phyloP scores from a whole-genome alignment of 2,329 filamentous ascomycete genomes.

The Fusarium verrucosum region DNA sequence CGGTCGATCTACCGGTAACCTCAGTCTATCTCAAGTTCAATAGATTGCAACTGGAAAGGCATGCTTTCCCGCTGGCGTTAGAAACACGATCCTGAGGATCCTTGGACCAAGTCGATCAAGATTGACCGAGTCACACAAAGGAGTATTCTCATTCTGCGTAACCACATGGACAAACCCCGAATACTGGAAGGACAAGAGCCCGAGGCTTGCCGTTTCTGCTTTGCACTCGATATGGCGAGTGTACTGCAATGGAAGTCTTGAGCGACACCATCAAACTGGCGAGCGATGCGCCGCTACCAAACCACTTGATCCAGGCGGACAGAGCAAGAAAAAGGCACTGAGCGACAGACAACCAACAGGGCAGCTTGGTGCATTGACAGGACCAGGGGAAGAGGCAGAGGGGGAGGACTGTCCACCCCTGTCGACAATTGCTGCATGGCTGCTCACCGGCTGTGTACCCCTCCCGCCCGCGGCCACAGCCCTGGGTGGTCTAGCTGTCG shows the following conservation, averaged over 20 bases:
- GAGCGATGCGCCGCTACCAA: neutral
- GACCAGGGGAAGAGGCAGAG: slow-evolving; percentile 23
- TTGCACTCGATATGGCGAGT: slow-evolving; percentile 1
- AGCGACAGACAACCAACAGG: neutral
- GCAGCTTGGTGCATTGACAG: slow-evolving; percentile 29
- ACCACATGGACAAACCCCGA: slow-evolving; percentile 3
- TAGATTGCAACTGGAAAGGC: neutral
- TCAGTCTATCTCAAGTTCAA: neutral
- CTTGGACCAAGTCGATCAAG: neutral
- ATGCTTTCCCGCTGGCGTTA: neutral
- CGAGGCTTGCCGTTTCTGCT: slow-evolving; percentile 11
- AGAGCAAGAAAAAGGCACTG: slow-evolving; percentile 13
- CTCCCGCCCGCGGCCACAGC: slow-evolving; percentile 33
- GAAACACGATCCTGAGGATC: slow-evolving; percentile 11
- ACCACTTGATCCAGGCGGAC: slow-evolving; percentile 7
- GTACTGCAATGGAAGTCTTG: slow-evolving; percentile 3
- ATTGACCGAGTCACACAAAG: slow-evolving; percentile 7
- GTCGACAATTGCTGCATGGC: slow-evolving; percentile 35
- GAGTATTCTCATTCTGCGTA: slow-evolving; percentile 15
- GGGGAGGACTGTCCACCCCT: slow-evolving; percentile 31
- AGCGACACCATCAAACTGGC: slow-evolving; percentile 12
- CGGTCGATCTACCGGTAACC: neutral
- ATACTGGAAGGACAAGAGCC: slow-evolving; percentile 6
- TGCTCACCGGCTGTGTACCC: slow-evolving; percentile 41
- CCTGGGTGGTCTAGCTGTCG: slow-evolving; percentile 18